phyloP scores from a whole-genome alignment of 495 filamentous ascomycete species.

The Parachaetomium inaequale region DNA sequence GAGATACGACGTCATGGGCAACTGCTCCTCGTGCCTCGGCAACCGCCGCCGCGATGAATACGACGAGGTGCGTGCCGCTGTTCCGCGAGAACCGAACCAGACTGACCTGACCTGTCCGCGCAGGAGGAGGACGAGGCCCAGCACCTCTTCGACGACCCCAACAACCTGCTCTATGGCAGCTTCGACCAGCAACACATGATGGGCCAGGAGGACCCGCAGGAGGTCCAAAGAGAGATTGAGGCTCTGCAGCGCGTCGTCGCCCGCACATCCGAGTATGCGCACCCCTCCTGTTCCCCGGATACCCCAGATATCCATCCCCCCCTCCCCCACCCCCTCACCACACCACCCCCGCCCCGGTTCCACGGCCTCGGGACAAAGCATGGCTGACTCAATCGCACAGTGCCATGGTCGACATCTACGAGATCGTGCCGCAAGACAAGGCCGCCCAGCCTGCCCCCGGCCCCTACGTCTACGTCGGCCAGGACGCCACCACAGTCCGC shows the following conservation, averaged over 20 bases:
- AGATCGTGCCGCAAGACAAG: slow-evolving; percentile 49
- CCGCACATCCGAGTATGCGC: slow-evolving; percentile 52
- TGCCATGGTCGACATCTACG: slow-evolving; percentile 58
- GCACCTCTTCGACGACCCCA: slow-evolving; percentile 53
- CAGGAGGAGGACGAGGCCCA: slow-evolving; percentile 50
- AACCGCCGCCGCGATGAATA: slow-evolving; percentile 38
- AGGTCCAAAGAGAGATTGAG: slow-evolving; percentile 56
- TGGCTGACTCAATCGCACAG: slow-evolving; percentile 38
- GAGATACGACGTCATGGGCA: slow-evolving; percentile 38
- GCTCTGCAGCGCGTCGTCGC: slow-evolving; percentile 54
- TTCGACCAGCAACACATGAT: slow-evolving; percentile 50
- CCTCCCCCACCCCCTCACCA: background rate
- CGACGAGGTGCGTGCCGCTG: slow-evolving; percentile 35
- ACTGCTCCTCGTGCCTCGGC: slow-evolving; percentile 48
- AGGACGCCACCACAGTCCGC: slow-evolving; percentile 45
- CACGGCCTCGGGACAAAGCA: slow-evolving; percentile 14
- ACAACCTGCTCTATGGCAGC: slow-evolving; percentile 51
- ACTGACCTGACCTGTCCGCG: slow-evolving; percentile 11
- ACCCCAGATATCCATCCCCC: background rate
- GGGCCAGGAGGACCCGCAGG: slow-evolving; percentile 52
- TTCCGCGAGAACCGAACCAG: background rate
- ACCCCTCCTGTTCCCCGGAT: slow-evolving; percentile 2
- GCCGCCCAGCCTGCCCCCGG: slow-evolving; percentile 27
- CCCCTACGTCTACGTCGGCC: slow-evolving; percentile 39
- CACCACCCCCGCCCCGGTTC: slow-evolving; percentile 13